Evolutionary conservation across 805 yeast genomes (phyloP), one percentile per base, ranked within the genome.

Genomic region (Blastobotrys peoriensis): DNA sequence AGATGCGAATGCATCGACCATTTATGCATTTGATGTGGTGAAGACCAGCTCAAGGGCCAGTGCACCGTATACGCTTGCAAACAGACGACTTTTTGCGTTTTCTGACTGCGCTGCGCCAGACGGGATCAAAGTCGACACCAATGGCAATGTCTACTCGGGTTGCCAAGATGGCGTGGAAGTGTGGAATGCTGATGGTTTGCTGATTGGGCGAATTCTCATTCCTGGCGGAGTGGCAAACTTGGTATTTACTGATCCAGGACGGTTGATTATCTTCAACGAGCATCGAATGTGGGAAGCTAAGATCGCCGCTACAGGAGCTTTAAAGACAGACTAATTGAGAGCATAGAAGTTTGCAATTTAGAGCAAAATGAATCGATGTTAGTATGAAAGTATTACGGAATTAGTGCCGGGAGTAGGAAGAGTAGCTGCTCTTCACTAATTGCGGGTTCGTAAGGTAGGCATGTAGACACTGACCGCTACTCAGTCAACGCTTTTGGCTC

Each of bases 161-260:
- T 57, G 61, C 43, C 33, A 33, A 16, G 62, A 57, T 33, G 62
- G 62, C n/a, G 42, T 58, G 3, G 55, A 56, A 19, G 60, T 58
- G 13, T 57, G 61, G 62, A 46, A 56, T 41, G 15, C 36, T 3
- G 56, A 49, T 25, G 62, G 62, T 1, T 25, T 33, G 10, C 41
- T 57, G 27, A 42, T 57, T 23, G 61, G 61, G 18, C 57, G 56
- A 41, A 48, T 57, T 18, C 35, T 50, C 17, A 37, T 52, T 20
- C 55, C 54, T 2, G 56, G 54, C 0, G 61, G 58, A 2, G 49
- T 54, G 16, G 59, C 62, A 15, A 58, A 58, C 39, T 57, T 58
- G 37, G 44, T 51, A 30, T 58, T 58, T 37, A 46, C 55, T 2
- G 58, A 58, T 23, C 53, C 53, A 2, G 59, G 58, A 16, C 43